These are phyloP conservation scores for Millerozyma acaciae DNA, from an alignment of 805 yeast genomes.

Conservation along the genomic window DNA sequence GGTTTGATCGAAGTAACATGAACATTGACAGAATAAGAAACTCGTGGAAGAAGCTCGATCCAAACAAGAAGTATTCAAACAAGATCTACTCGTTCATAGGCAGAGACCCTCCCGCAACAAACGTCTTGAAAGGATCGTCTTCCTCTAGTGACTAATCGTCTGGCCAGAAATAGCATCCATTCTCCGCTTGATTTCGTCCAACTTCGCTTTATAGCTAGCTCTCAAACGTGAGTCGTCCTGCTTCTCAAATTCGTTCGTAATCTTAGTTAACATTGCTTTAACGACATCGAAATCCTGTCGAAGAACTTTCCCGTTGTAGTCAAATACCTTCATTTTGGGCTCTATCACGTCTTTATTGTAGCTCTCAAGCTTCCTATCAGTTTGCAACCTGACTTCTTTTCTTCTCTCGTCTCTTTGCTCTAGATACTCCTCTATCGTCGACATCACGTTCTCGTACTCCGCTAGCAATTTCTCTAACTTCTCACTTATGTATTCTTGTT, in stretches of 20 bases:
- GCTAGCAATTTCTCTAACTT: conserved; percentile 29
- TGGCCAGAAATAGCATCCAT: no score
- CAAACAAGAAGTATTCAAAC: conserved; percentile 34
- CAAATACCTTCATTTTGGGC: no score
- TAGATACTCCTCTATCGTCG: conserved; percentile 29
- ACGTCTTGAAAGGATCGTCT: no score
- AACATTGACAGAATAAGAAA: conserved; percentile 39
- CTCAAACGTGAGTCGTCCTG: no score
- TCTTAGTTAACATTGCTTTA: no score
- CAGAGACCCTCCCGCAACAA: conserved; percentile 17
- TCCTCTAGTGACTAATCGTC: no score
- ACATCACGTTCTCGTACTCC: conserved; percentile 32
- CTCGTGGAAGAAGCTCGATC: conserved; percentile 38
- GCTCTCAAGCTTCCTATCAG: conserved; percentile 9
- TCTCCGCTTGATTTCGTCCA: no score
- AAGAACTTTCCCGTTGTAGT: no score
- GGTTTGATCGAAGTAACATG: conserved; percentile 40
- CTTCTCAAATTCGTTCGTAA: no score
- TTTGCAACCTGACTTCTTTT: conserved; percentile 11
- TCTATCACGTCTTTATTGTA: conserved; percentile 10
- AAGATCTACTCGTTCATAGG: conserved; percentile 33
- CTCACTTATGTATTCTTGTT: conserved; percentile 29
- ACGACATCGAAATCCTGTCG: no score
- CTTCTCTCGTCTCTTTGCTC: conserved; percentile 17
- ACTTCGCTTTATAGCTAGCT: no score